These are phyloP conservation scores for Aureobasidium vineae DNA, from an alignment of 2,329 filamentous ascomycete species.

Conservation along the genomic window DNA sequence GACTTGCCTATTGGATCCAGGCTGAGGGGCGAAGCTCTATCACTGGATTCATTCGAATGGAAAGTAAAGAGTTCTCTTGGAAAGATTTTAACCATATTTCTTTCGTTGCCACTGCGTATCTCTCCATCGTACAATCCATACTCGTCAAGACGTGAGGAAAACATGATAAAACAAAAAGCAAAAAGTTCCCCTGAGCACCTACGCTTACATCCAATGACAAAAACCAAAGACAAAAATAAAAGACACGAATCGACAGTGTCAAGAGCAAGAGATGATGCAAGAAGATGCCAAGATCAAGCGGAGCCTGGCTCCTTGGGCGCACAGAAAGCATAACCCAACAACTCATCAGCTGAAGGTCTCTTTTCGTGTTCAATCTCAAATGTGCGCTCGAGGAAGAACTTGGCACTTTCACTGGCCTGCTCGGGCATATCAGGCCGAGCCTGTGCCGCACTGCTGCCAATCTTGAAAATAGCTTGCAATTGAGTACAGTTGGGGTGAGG, in stretches of 20 bases:
- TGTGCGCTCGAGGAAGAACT: conserved; percentile 78
- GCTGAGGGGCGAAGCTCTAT: no score
- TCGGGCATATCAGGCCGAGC: conserved; percentile 80
- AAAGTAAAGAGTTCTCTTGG: not conserved
- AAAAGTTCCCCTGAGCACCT: not conserved
- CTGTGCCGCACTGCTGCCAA: conserved; percentile 55
- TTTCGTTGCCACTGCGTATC: not conserved
- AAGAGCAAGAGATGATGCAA: not conserved
- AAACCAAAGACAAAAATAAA: not conserved
- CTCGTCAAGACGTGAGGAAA: not conserved
- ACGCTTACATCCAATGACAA: conserved; percentile 19
- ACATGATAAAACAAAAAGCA: not conserved
- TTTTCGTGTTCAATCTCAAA: conserved; percentile 96
- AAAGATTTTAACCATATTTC: not conserved
- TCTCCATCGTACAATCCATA: conserved; percentile 4
- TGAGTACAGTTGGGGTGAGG: conserved; percentile 97
- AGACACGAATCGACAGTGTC: not conserved
- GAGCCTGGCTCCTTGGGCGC: conserved; percentile 23
- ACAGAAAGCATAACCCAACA: conserved; percentile 75
- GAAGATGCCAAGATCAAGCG: not conserved
- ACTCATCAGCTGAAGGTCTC: conserved; percentile 85
- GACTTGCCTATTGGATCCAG: no score
- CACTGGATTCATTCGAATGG: no score
- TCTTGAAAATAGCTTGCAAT: conserved; percentile 97
- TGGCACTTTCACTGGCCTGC: conserved; percentile 77